phyloP scores from a whole-genome alignment of 2,329 filamentous ascomycete genomes.

The Massarina eburnea region DNA sequence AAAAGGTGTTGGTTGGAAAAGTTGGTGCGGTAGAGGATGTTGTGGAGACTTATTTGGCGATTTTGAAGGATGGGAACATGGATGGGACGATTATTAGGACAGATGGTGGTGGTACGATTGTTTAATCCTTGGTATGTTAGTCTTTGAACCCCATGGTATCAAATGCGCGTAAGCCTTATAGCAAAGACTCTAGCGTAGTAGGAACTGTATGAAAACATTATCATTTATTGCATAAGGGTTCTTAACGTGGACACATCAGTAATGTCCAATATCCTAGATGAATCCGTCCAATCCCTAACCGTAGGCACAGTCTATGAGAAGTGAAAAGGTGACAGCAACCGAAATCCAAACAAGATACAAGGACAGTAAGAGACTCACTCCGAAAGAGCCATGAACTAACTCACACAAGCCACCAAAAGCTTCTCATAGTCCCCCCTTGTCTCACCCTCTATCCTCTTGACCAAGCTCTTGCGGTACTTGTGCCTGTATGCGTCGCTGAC shows the following conservation, averaged over 20 bases:
- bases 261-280: too few relatives aligned
- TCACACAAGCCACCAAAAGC: slow-evolving; percentile 68
- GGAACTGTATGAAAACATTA: too few relatives aligned
- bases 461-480: slow-evolving; percentile 68
- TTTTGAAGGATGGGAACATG: slow-evolving; percentile 51
- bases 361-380: background rate
- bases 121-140: too few relatives aligned
- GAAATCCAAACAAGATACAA: too few relatives aligned
- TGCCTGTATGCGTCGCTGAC: slow-evolving; percentile 78
- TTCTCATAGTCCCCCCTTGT: slow-evolving; percentile 81
- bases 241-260: too few relatives aligned
- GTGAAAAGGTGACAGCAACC: too few relatives aligned
- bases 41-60: slow-evolving; percentile 51
- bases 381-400: background rate
- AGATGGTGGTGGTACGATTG: slow-evolving; percentile 42
- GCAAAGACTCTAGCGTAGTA: too few relatives aligned
- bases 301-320: too few relatives aligned
- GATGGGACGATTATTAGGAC: slow-evolving; percentile 49
- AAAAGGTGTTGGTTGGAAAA: slow-evolving; percentile 28
- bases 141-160: too few relatives aligned
- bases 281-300: too few relatives aligned
- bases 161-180: too few relatives aligned
- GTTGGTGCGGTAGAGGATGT: slow-evolving; percentile 35
- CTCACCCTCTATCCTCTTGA: slow-evolving; percentile 73
- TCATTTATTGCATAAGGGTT: too few relatives aligned